Conservation (phyloP, 2,329 filamentous ascomycete genomes). For the Orbilia javanica region DNA sequence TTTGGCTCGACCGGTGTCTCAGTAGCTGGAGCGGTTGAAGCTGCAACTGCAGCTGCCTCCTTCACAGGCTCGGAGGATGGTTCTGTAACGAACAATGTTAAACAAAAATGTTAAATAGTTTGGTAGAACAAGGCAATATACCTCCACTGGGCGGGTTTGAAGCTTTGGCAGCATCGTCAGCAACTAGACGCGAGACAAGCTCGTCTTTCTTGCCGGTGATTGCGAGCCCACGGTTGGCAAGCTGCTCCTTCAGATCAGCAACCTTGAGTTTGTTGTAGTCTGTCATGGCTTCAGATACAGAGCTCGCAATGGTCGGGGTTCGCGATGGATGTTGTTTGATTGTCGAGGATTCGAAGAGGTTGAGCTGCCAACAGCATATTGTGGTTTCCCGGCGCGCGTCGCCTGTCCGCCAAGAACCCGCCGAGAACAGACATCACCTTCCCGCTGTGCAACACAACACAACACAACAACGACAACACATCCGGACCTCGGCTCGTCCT, state of each 20-base stretch:
- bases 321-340: not conserved
- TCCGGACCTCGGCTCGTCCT: constrained; percentile 1
- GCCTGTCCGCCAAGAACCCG: constrained; percentile 6
- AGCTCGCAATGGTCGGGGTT: not conserved
- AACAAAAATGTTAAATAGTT: not conserved
- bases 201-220: constrained; percentile 85
- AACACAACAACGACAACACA: constrained; percentile 24
- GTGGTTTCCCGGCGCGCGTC: constrained; percentile 17
- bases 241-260: constrained; percentile 83
- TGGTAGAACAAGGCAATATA: constrained; percentile 5
- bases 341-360: constrained; percentile 6
- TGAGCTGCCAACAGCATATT: not conserved
- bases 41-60: constrained; percentile 14
- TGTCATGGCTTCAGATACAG: constrained; percentile 69
- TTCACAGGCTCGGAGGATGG: constrained; percentile 14
- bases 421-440: constrained; percentile 3
- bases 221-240: constrained; percentile 78
- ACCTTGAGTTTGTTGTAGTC: constrained; percentile 84
- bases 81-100: constrained; percentile 15
- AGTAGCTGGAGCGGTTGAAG: not conserved
- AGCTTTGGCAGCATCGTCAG: constrained; percentile 49
- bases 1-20: constrained; percentile 19
- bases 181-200: constrained; percentile 76
- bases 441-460: no score
- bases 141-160: constrained; percentile 37